Conservation (phyloP, 2,329 filamentous ascomycete genomes). For the Myriosclerotinia duriaeana region DNA sequence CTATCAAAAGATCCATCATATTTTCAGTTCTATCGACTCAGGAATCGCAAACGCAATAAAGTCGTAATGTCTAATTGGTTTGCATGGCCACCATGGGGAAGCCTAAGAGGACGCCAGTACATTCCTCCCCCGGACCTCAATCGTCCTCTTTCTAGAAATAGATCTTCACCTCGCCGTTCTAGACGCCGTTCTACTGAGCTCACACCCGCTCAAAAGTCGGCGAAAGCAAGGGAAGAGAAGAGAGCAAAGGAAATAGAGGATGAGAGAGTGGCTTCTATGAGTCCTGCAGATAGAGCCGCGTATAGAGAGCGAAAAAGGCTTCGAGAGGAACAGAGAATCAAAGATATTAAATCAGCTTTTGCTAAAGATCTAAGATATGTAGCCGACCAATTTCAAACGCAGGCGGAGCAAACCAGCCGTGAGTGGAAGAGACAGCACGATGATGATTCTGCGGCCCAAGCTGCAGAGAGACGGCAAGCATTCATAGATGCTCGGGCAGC, state of each 20-base stretch:
- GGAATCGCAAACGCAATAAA: background rate
- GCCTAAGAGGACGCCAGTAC: too few relatives aligned
- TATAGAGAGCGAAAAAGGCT: background rate
- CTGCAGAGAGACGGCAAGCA: background rate
- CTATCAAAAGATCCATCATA: background rate
- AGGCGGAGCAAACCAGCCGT: background rate
- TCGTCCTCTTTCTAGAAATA: background rate
- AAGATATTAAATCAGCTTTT: background rate
- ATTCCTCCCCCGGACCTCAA: too few relatives aligned
- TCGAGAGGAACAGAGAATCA: background rate
- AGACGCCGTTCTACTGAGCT: background rate
- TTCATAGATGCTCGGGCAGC: background rate
- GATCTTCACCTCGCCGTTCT: background rate
- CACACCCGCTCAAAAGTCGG: background rate
- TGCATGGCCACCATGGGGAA: background rate
- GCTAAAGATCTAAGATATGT: background rate
- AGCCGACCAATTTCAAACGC: background rate
- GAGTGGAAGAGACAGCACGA: conserved; percentile 16
- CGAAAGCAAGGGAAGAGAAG: background rate
- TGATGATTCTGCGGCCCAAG: background rate
- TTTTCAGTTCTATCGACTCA: background rate
- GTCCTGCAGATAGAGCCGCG: background rate
- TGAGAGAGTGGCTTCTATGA: background rate
- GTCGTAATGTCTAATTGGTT: conserved; percentile 7
- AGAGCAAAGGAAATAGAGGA: background rate